A percentile compares a stretch with the other conserved stretches of the same genome.
These are phyloP conservation scores for Mucor racemosus DNA, from an alignment of 371 early-diverging fungal species.

Conservation along the genomic window DNA sequence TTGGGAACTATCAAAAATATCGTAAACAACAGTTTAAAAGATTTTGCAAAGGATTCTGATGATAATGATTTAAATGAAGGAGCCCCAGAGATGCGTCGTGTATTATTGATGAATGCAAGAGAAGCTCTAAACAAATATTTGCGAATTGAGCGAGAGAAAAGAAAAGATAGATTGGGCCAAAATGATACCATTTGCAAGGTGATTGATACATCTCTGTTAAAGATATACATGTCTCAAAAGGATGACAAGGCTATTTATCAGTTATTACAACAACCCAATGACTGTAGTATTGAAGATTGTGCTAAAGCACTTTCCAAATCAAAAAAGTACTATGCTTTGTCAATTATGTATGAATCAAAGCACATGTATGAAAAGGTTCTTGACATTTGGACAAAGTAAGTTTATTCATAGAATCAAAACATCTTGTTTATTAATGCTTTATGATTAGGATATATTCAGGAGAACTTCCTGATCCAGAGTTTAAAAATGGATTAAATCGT, in stretches of 20 bases:
- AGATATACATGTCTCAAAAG: conserved; percentile 58
- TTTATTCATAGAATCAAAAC: neutral
- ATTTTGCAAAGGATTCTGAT: conserved; percentile 1
- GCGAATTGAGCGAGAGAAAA: conserved; percentile 41
- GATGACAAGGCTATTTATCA: conserved; percentile 45
- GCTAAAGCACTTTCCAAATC: conserved; percentile 44
- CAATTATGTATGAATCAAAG: conserved; percentile 64
- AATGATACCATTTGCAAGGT: conserved; percentile 52
- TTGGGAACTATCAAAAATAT: conserved; percentile 59
- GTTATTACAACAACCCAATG: conserved; percentile 59
- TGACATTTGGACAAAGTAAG: conserved; percentile 73
- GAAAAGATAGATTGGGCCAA: conserved; percentile 31
- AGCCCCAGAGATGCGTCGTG: conserved; percentile 41
- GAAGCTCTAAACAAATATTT: conserved; percentile 59
- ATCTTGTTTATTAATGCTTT: neutral
- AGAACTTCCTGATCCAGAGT: conserved; percentile 59
- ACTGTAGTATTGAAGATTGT: conserved; percentile 59
- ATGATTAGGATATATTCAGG: conserved; percentile 53
- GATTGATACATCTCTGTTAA: conserved; percentile 70
- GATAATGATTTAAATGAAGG: neutral
- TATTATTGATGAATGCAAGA: conserved; percentile 63
- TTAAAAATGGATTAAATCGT: conserved; percentile 51
- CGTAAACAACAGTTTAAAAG: conserved; percentile 34
- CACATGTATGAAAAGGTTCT: conserved; percentile 58
- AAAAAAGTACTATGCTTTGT: conserved; percentile 69